Evolutionary conservation across 2,329 filamentous ascomycete genomes (phyloP).

Genomic region (Plectosphaerella sp.): DNA sequence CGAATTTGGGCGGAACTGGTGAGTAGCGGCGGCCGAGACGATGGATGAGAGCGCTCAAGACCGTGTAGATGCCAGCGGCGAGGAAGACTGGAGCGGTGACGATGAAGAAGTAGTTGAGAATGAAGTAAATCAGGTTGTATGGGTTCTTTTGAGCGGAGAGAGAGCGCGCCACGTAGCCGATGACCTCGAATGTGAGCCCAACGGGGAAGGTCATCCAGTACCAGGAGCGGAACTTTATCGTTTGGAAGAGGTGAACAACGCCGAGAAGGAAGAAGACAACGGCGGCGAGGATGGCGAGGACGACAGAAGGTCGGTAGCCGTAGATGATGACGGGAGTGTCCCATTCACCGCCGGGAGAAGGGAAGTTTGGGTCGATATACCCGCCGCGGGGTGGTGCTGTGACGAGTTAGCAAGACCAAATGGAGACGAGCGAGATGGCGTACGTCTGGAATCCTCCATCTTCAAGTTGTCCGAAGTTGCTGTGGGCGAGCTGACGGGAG

Average conservation of each 20-base stretch:
- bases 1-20: slow-evolving; percentile 37
- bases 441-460: slow-evolving; percentile 9
- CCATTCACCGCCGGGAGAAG: slow-evolving; percentile 38
- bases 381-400: slow-evolving; percentile 17
- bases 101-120: slow-evolving; percentile 58
- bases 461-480: rapidly evolving
- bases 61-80: slow-evolving; percentile 51
- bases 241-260: slow-evolving; percentile 29
- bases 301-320: slow-evolving; percentile 43
- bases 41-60: slow-evolving; percentile 45
- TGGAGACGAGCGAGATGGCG: not conserved
- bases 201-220: slow-evolving; percentile 41
- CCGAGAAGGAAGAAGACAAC: slow-evolving; percentile 37
- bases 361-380: slow-evolving; percentile 48
- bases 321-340: slow-evolving; percentile 47
- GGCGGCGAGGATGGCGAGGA: slow-evolving; percentile 35
- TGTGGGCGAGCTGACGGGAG: not conserved
- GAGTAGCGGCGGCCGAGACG: slow-evolving; percentile 36
- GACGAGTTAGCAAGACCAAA: slow-evolving; percentile 1
- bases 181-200: slow-evolving; percentile 40
- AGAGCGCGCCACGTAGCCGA: slow-evolving; percentile 43
- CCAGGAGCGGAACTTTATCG: slow-evolving; percentile 33
- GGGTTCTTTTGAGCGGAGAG: slow-evolving; percentile 46
- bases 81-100: slow-evolving; percentile 56
- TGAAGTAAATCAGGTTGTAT: slow-evolving; percentile 50